phyloP scores from a whole-genome alignment of 805 yeast species.

The Candida chauliodis region DNA sequence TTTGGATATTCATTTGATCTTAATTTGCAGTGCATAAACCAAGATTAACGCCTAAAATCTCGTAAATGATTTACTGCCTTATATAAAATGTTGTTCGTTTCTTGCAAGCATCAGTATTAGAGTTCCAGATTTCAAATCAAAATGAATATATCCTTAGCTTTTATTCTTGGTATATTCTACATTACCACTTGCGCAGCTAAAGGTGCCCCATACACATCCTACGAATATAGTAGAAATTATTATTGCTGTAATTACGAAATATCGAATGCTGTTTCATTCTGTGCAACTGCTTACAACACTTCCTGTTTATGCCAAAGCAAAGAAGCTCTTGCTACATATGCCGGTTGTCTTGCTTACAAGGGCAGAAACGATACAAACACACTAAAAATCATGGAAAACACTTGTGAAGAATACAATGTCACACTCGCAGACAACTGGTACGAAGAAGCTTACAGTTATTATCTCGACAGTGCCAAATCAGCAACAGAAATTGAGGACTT shows the following conservation, averaged over 20 bases:
- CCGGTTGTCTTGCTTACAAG: conserved; percentile 22
- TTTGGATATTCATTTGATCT: no score
- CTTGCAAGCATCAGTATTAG: no score
- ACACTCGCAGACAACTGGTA: conserved; percentile 2
- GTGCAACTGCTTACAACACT: conserved; percentile 1
- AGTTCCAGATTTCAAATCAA: no score
- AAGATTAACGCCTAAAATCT: no score
- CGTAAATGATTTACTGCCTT: no score
- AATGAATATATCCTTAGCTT: no score
- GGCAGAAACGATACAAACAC: neutral
- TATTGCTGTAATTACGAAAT: conserved; percentile 7
- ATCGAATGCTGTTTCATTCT: conserved; percentile 4
- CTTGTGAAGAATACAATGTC: neutral
- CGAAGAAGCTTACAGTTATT: neutral
- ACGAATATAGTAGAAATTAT: neutral
- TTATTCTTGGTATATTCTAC: neutral
- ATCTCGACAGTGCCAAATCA: neutral
- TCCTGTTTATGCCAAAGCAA: conserved; percentile 23
- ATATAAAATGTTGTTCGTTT: no score
- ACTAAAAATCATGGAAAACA: neutral
- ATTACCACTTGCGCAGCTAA: neutral
- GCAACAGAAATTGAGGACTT: conserved; percentile 9
- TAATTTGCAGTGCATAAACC: no score
- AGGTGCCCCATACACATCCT: conserved; percentile 2
- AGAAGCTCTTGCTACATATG: conserved; percentile 26